phyloP scores from a whole-genome alignment of 352 stramenopile genomes.

The Peronosclerospora sorghi region DNA sequence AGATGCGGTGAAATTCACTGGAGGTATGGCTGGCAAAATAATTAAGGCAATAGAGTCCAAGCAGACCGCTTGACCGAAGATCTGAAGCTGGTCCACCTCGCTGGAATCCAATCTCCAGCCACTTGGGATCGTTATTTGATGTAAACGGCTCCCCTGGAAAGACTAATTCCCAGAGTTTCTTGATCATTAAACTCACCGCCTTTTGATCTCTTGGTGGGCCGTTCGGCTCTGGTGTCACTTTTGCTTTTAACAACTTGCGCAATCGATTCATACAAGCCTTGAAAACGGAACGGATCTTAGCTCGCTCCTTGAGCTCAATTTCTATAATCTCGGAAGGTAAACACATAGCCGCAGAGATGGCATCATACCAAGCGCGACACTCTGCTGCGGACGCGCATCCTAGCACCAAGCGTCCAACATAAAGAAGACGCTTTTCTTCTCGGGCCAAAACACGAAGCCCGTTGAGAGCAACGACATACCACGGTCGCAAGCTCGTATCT shows the following conservation, averaged over 20 bases:
- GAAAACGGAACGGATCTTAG: conserved; percentile 57
- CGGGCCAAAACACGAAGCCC: conserved; percentile 53
- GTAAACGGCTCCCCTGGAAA: conserved; percentile 55
- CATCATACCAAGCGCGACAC: conserved; percentile 62
- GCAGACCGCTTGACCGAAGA: conserved; percentile 66
- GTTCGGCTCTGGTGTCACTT: conserved; percentile 65
- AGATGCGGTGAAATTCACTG: conserved; percentile 53
- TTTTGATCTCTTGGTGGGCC: conserved; percentile 59
- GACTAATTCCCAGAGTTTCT: conserved; percentile 48
- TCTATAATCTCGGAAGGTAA: conserved; percentile 61
- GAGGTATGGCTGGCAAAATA: conserved; percentile 70
- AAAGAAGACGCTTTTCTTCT: conserved; percentile 55
- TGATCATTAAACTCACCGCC: conserved; percentile 71
- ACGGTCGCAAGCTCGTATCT: conserved; percentile 49
- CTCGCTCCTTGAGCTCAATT: conserved; percentile 65
- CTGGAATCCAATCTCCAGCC: conserved; percentile 80
- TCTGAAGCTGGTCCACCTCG: conserved; percentile 70
- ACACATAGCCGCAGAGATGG: conserved; percentile 46
- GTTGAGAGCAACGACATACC: conserved; percentile 66
- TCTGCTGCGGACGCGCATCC: conserved; percentile 40
- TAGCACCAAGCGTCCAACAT: conserved; percentile 49
- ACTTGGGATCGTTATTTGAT: conserved; percentile 62
- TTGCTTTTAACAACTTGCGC: conserved; percentile 64
- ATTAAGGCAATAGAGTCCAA: conserved; percentile 77
- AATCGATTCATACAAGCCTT: conserved; percentile 52